These are phyloP conservation scores for Trebouxia sp. DNA, from an alignment of 139 green algal species.

Conservation along the genomic window DNA sequence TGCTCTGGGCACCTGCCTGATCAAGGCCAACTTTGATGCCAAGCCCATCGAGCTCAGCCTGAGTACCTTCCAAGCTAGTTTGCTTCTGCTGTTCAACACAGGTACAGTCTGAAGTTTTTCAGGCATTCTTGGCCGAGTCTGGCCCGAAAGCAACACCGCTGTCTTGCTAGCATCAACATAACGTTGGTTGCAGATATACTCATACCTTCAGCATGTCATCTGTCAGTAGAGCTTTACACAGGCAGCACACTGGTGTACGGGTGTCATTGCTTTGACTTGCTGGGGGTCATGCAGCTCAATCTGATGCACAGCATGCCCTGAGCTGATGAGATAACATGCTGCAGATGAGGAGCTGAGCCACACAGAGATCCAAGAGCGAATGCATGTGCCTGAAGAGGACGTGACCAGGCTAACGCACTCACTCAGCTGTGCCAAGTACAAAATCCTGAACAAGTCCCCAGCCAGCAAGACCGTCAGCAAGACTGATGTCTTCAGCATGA, in stretches of 20 bases:
- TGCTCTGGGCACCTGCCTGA: conserved; percentile 75
- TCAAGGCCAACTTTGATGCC: conserved; percentile 85
- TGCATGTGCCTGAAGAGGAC: conserved; percentile 91
- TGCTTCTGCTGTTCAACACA: conserved; percentile 93
- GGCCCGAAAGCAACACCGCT: too few relatives aligned
- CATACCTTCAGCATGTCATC: too few relatives aligned
- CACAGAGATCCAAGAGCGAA: conserved; percentile 76
- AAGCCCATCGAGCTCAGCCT: conserved; percentile 89
- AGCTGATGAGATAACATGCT: too few relatives aligned
- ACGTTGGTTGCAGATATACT: too few relatives aligned
- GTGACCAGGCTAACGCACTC: conserved; percentile 83
- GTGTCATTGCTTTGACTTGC: too few relatives aligned
- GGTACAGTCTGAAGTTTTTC: conserved; percentile 41
- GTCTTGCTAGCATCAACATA: too few relatives aligned
- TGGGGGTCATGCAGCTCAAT: too few relatives aligned
- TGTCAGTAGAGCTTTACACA: too few relatives aligned
- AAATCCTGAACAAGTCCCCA: conserved; percentile 86
- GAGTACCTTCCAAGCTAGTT: conserved; percentile 81
- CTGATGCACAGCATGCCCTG: too few relatives aligned
- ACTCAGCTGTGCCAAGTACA: conserved; percentile 89
- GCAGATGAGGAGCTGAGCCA: conserved; percentile 68
- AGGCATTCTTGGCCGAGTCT: neutral
- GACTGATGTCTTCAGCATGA: conserved; percentile 87
- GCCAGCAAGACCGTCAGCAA: conserved; percentile 70
- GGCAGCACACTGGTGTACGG: too few relatives aligned